A percentile compares a stretch with the other conserved stretches of the same genome.
Evolutionary conservation across 352 stramenopile genomes (phyloP).

Genomic region (Phytopythium sindhum): DNA sequence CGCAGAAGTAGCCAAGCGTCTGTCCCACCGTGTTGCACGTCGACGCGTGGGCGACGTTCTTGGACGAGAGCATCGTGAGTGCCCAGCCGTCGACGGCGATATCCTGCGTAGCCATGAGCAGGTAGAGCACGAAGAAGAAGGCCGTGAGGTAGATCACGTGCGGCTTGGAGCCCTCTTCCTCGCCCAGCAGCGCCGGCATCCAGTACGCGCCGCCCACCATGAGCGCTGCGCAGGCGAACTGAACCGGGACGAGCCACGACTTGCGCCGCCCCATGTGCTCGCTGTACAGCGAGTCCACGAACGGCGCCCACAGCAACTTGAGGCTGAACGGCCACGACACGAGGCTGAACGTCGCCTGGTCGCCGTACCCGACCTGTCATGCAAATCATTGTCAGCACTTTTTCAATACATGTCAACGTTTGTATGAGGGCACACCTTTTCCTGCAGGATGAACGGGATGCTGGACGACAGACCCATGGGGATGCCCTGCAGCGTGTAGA

Average conservation of each 20-base stretch:
- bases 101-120: constrained; percentile 99
- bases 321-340: constrained; percentile 98
- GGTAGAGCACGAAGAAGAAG: constrained; percentile 98
- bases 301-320: constrained; percentile 98
- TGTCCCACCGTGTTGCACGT: constrained; percentile 97
- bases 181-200: constrained; percentile 85
- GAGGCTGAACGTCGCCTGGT: constrained; percentile 97
- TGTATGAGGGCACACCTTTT: constrained; percentile 67
- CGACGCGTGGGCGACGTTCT: constrained; percentile 95
- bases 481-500: constrained; percentile 99
- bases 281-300: constrained; percentile 95
- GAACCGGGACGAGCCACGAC: constrained; percentile 97
- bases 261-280: constrained; percentile 91
- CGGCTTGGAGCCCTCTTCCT: constrained; percentile 70
- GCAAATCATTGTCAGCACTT: background rate
- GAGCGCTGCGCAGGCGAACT: constrained; percentile 93
- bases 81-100: constrained; percentile 99
- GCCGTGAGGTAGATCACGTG: constrained; percentile 92
- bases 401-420: background rate
- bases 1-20: constrained; percentile 97
- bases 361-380: constrained; percentile 88
- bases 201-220: constrained; percentile 92
- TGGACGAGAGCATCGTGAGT: constrained; percentile 97
- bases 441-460: constrained; percentile 98
- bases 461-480: constrained; percentile 97